phyloP scores from a whole-genome alignment of 768 basidiomycete genomes.

The Trametes gibbosa region DNA sequence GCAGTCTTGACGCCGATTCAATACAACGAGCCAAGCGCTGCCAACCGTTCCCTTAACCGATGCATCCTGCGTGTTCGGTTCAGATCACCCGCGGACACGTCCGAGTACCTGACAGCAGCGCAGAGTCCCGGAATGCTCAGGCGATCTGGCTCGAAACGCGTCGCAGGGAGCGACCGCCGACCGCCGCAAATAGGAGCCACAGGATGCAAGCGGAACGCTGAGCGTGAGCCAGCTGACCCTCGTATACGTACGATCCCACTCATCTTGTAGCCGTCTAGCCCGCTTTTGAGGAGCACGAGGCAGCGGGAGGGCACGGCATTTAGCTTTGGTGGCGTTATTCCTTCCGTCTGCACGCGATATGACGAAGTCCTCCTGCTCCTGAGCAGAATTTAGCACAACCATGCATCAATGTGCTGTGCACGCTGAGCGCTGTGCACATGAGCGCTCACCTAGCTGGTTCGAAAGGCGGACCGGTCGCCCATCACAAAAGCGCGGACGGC shows the following conservation, averaged over 20 bases:
- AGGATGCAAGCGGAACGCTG: not conserved
- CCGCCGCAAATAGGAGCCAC: not conserved
- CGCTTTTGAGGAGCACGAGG: not conserved
- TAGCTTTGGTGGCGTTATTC: not conserved
- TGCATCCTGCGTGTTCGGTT: not conserved
- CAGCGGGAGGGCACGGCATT: not conserved
- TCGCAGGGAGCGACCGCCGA: not conserved
- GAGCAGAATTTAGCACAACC: too few species aligned
- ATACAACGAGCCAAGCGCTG: not conserved
- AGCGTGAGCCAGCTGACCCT: not conserved
- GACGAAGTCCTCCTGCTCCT: not conserved
- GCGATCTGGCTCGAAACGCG: slow-evolving; percentile 1
- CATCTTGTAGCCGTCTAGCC: not conserved
- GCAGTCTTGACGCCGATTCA: not conserved
- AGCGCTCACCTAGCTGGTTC: too few species aligned
- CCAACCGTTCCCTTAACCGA: not conserved
- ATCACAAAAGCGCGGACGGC: too few species aligned
- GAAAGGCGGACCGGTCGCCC: too few species aligned
- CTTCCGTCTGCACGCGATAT: not conserved
- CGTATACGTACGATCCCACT: not conserved
- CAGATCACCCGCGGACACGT: not conserved
- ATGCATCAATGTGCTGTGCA: too few species aligned
- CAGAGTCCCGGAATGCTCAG: not conserved
- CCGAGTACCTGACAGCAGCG: not conserved
- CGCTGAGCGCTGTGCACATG: too few species aligned